Evolutionary conservation across 73 alveolate species (phyloP).

Genomic region (Paramecium sexaurelia): DNA sequence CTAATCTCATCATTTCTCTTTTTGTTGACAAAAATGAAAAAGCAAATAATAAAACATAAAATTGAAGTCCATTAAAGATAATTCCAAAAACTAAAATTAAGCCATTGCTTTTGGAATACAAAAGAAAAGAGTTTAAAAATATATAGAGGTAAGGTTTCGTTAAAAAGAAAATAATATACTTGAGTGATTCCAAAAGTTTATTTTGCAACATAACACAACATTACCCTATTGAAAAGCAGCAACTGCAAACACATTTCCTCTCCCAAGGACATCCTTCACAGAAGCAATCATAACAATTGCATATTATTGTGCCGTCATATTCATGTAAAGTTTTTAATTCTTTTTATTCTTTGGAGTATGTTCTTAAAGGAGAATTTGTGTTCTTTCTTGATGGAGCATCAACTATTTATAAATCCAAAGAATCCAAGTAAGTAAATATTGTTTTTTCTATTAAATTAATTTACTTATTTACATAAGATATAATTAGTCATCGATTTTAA

Average conservation of each 20-base stretch:
- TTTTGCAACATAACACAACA: neutral
- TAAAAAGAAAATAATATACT: neutral
- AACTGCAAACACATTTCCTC: neutral
- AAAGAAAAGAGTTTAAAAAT: neutral
- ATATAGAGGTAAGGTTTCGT: neutral
- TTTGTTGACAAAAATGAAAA: constrained; percentile 28
- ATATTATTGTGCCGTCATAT: neutral
- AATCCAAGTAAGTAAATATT: neutral
- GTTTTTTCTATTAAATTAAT: neutral
- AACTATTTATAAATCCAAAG: neutral
- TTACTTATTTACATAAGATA: neutral
- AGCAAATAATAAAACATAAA: neutral
- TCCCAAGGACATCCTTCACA: constrained; percentile 61
- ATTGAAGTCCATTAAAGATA: neutral
- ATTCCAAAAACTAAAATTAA: neutral
- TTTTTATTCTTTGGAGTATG: neutral
- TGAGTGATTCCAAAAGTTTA: neutral
- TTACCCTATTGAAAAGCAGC: neutral
- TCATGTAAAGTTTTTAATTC: constrained; percentile 12
- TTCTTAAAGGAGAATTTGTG: neutral
- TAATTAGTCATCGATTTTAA: neutral
- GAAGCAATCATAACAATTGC: constrained; percentile 45
- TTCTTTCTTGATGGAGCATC: neutral
- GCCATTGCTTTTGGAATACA: neutral
- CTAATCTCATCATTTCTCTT: constrained; percentile 52